These are phyloP conservation scores for Akanthomyces dipterigenus DNA, from an alignment of 2,329 filamentous ascomycete genomes.

Conservation along the genomic window DNA sequence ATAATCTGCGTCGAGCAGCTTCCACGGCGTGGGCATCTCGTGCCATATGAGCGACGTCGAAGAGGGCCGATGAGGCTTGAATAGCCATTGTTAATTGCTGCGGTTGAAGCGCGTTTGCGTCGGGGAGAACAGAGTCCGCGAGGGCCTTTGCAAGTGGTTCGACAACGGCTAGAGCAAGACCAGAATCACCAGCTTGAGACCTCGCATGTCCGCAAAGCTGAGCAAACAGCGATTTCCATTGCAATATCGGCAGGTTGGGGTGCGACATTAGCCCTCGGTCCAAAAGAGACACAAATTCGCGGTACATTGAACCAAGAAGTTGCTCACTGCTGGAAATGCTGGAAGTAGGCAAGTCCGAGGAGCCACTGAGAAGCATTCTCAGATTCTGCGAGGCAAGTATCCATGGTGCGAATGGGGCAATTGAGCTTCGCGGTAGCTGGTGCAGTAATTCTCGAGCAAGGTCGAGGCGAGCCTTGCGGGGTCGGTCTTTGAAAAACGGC, in stretches of 20 bases:
- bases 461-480: slow-evolving; percentile 35
- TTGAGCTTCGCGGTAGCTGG: slow-evolving; percentile 36
- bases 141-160: slow-evolving; percentile 62
- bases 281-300: slow-evolving; percentile 61
- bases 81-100: not conserved
- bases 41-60: slow-evolving; percentile 46
- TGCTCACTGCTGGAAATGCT: slow-evolving; percentile 27
- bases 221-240: slow-evolving; percentile 51
- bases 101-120: not conserved
- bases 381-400: slow-evolving; percentile 42
- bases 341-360: slow-evolving; percentile 16
- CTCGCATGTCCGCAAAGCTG: slow-evolving; percentile 49
- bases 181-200: slow-evolving; percentile 60
- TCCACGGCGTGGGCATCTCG: slow-evolving; percentile 58
- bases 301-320: slow-evolving; percentile 60
- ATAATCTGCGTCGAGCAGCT: slow-evolving; percentile 57
- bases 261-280: slow-evolving; percentile 50
- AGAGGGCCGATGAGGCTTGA: slow-evolving; percentile 32
- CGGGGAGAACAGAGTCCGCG: slow-evolving; percentile 27
- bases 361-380: slow-evolving; percentile 33
- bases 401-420: slow-evolving; percentile 45
- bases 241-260: slow-evolving; percentile 37
- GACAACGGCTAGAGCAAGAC: slow-evolving; percentile 58
- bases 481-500: slow-evolving; percentile 51
- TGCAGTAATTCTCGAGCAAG: slow-evolving; percentile 46